These are phyloP conservation scores for Lipomyces chichibuensis DNA, from an alignment of 805 yeast species.

Conservation along the genomic window DNA sequence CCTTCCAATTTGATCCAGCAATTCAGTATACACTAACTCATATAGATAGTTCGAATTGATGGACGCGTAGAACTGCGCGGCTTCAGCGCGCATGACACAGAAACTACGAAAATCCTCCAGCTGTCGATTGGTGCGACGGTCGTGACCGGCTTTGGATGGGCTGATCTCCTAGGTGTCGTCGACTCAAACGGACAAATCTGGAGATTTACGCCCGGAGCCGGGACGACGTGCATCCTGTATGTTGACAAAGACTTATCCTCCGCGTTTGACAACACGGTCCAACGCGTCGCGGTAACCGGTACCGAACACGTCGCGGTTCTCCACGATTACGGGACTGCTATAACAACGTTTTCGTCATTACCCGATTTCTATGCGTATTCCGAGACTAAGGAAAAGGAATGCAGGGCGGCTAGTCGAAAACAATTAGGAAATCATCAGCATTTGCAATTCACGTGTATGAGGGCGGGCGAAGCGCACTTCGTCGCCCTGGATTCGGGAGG, in stretches of 20 bases:
- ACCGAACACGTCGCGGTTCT: slow-evolving; percentile 17
- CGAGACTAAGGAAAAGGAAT: not conserved
- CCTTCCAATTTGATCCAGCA: not conserved
- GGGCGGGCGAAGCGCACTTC: slow-evolving; percentile 24
- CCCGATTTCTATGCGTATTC: slow-evolving; percentile 4
- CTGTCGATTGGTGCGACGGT: slow-evolving; percentile 5
- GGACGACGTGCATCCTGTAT: slow-evolving; percentile 4
- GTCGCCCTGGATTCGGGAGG: slow-evolving; percentile 23
- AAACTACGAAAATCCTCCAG: slow-evolving; percentile 1
- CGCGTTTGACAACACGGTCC: slow-evolving; percentile 8
- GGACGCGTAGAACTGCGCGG: slow-evolving; percentile 19
- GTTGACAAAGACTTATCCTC: slow-evolving; percentile 5
- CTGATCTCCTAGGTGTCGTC: slow-evolving; percentile 26
- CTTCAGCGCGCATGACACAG: slow-evolving; percentile 16
- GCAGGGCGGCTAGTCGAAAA: slow-evolving; percentile 1
- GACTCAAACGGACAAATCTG: slow-evolving; percentile 16
- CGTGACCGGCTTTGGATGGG: slow-evolving; percentile 22
- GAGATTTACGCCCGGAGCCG: not conserved
- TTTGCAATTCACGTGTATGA: slow-evolving; percentile 2
- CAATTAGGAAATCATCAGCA: slow-evolving; percentile 16
- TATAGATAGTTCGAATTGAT: slow-evolving; percentile 20
- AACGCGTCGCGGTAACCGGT: slow-evolving; percentile 12
- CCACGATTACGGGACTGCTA: not conserved
- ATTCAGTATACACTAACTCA: not conserved
- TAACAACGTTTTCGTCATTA: slow-evolving; percentile 9